Percentiles rank a stretch among this genome's conserved stretches.
Evolutionary conservation across 345 rosid genomes (phyloP).

Genomic region (Aquilaria malaccensis): DNA sequence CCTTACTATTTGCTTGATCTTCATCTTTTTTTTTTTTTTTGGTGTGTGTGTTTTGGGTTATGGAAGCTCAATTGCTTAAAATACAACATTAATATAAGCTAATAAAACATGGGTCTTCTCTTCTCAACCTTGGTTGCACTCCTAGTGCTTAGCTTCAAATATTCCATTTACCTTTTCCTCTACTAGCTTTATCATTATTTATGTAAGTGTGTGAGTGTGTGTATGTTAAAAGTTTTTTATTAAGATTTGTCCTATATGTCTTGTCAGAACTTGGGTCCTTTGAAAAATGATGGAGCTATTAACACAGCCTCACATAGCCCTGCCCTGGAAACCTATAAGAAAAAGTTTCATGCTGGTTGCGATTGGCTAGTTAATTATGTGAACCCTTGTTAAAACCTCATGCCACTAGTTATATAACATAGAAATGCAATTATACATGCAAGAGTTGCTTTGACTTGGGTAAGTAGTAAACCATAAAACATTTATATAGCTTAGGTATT

Average conservation of each 20-base stretch:
- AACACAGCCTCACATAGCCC: too few species aligned
- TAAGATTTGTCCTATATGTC: slow-evolving; percentile 49
- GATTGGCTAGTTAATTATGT: too few species aligned
- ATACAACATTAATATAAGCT: slow-evolving; percentile 77
- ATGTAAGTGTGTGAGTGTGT: too few species aligned
- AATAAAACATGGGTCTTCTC: slow-evolving; percentile 72
- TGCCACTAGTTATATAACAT: too few species aligned
- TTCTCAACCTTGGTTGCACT: slow-evolving; percentile 95
- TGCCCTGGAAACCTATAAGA: too few species aligned
- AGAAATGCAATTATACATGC: too few species aligned
- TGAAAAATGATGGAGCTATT: slow-evolving; percentile 68
- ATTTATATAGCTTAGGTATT: too few species aligned
- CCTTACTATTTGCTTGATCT: neutral
- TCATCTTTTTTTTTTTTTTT: too few species aligned
- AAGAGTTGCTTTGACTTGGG: too few species aligned
- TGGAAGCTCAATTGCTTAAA: slow-evolving; percentile 66
- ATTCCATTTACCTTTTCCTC: neutral
- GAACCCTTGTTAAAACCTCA: too few species aligned
- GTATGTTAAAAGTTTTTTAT: neutral
- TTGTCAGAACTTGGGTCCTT: slow-evolving; percentile 82
- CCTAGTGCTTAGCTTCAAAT: slow-evolving; percentile 99
- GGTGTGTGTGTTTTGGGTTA: neutral
- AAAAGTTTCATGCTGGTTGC: too few species aligned
- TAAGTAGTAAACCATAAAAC: too few species aligned
- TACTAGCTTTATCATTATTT: neutral